phyloP scores from a whole-genome alignment of 371 early-diverging fungal genomes.

The Syncephalastrum monosporum region DNA sequence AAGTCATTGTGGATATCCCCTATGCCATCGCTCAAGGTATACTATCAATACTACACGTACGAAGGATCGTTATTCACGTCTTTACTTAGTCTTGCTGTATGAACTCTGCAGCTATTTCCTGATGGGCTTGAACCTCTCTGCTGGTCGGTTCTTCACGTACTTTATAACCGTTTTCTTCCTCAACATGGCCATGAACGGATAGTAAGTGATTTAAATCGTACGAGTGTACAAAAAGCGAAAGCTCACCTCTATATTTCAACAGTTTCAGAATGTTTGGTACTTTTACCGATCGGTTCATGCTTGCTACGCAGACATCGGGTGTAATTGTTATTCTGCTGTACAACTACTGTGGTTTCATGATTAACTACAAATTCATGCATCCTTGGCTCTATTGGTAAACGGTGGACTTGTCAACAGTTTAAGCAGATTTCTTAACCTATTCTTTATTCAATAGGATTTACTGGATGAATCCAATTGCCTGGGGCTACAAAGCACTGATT shows the following conservation, averaged over 20 bases:
- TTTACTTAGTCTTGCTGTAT: conserved; percentile 16
- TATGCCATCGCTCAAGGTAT: conserved; percentile 35
- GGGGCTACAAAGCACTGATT: conserved; percentile 68
- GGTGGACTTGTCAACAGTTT: background rate
- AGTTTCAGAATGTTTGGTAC: conserved; percentile 52
- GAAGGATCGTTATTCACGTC: conserved; percentile 25
- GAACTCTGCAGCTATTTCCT: conserved; percentile 46
- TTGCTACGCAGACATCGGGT: conserved; percentile 48
- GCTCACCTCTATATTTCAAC: conserved; percentile 33
- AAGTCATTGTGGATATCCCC: conserved; percentile 42
- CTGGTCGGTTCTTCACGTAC: conserved; percentile 48
- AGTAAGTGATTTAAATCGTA: conserved; percentile 24
- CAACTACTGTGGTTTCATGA: conserved; percentile 58
- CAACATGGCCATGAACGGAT: conserved; percentile 45
- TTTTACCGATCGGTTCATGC: conserved; percentile 38
- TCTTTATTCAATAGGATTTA: conserved; percentile 57
- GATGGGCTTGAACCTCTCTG: conserved; percentile 43
- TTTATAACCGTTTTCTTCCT: conserved; percentile 37
- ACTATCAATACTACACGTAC: conserved; percentile 8
- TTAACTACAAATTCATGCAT: conserved; percentile 28
- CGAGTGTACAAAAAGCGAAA: conserved; percentile 22
- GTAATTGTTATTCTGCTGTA: conserved; percentile 44
- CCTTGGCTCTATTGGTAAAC: conserved; percentile 57
- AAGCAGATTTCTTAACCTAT: background rate
- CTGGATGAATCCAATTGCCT: conserved; percentile 73